phyloP scores from a whole-genome alignment of 2,329 filamentous ascomycete genomes.

The Colletotrichum sp. region DNA sequence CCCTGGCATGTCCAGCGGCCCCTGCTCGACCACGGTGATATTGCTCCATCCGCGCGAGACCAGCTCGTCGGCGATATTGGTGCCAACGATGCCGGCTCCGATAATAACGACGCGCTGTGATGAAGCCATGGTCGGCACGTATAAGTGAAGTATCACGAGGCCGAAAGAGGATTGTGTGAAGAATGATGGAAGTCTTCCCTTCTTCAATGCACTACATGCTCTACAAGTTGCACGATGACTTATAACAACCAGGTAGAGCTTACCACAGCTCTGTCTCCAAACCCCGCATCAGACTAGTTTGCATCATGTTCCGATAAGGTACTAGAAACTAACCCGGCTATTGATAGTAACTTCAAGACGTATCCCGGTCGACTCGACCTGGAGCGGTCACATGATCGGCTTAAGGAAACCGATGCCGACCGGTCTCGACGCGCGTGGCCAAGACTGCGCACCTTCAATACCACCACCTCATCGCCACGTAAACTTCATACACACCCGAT shows the following conservation, averaged over 20 bases:
- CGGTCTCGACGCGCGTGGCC: constrained; percentile 7
- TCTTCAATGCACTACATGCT: background rate
- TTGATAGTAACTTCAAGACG: background rate
- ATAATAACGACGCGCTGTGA: constrained; percentile 60
- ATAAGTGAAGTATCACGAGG: background rate
- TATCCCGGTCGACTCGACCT: background rate
- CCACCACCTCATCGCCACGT: background rate
- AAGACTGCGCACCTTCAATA: background rate
- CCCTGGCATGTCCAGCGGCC: constrained; percentile 65
- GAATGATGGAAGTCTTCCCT: background rate
- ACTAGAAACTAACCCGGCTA: background rate
- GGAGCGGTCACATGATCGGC: constrained; percentile 27
- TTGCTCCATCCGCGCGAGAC: constrained; percentile 65
- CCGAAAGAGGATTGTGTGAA: background rate
- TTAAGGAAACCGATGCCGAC: constrained; percentile 16
- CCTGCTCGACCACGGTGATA: constrained; percentile 70
- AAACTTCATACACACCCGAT: background rate
- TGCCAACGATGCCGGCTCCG: constrained; percentile 68
- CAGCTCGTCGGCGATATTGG: constrained; percentile 69
- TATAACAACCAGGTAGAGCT: background rate
- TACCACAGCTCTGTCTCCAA: background rate
- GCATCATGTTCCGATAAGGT: background rate
- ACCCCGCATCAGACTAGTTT: background rate
- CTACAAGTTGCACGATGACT: background rate
- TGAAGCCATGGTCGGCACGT: constrained; percentile 30